Evolutionary conservation across 345 rosid species (phyloP).

Genomic region (Pseudoturritis turrita): DNA sequence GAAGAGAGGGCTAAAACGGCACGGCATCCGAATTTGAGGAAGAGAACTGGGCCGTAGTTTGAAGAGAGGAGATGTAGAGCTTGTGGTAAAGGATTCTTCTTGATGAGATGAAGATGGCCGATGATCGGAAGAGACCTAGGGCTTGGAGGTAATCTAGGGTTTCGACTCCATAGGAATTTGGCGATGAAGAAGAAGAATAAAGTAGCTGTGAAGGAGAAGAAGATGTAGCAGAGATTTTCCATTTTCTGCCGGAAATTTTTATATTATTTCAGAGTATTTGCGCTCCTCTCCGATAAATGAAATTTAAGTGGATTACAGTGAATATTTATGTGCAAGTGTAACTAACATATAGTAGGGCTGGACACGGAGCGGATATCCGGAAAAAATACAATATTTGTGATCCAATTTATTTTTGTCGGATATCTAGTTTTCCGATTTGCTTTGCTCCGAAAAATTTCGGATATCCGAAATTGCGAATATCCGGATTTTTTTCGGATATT

Average conservation of each 20-base stretch:
- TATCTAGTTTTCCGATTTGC: too few species aligned
- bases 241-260: neutral
- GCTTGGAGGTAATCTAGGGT: constrained; percentile 35
- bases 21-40: constrained; percentile 43
- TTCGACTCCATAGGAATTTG: neutral
- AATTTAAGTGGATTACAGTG: too few species aligned
- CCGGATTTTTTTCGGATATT: too few species aligned
- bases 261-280: neutral
- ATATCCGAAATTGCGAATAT: too few species aligned
- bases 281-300: too few species aligned
- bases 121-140: constrained; percentile 44
- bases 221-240: constrained; percentile 22
- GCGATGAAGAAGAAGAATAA: neutral
- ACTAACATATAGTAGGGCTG: too few species aligned
- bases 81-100: constrained; percentile 38
- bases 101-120: constrained; percentile 51
- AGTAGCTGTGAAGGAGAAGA: constrained; percentile 5
- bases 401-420: too few species aligned
- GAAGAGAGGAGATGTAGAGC: constrained; percentile 33
- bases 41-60: constrained; percentile 40
- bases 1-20: constrained; percentile 41
- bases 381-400: too few species aligned
- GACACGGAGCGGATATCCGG: too few species aligned
- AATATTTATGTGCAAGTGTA: too few species aligned
- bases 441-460: too few species aligned